Evolutionary conservation across 2,329 filamentous ascomycete genomes (phyloP).

Genomic region (Orbilia blumenaviensis): DNA sequence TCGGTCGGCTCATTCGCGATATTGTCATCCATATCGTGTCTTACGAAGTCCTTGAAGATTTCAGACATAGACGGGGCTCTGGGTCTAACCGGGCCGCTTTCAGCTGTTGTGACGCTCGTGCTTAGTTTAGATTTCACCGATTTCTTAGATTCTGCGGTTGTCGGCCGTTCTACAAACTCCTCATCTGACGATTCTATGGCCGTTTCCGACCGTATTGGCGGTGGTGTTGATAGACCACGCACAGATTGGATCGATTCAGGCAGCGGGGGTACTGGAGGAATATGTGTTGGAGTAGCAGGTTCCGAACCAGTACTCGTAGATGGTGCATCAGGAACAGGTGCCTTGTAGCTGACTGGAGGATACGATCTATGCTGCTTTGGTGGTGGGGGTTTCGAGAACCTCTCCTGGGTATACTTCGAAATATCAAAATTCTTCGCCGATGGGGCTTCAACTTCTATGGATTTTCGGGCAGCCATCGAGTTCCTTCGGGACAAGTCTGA

Average conservation of each 20-base stretch:
- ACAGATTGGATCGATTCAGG: slow-evolving; percentile 27
- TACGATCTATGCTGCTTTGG: slow-evolving; percentile 23
- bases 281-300: background rate
- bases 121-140: slow-evolving; percentile 22
- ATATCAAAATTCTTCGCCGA: slow-evolving; percentile 52
- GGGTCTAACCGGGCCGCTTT: slow-evolving; percentile 17
- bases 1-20: slow-evolving; percentile 13
- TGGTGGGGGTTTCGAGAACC: slow-evolving; percentile 11
- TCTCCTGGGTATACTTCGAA: slow-evolving; percentile 45
- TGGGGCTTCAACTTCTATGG: slow-evolving; percentile 38
- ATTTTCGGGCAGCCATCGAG: slow-evolving; percentile 46
- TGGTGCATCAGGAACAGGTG: background rate
- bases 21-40: slow-evolving; percentile 8
- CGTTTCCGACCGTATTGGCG: slow-evolving; percentile 43
- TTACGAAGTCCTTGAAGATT: slow-evolving; percentile 46
- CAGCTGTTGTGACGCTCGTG: slow-evolving; percentile 3
- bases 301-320: background rate
- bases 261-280: slow-evolving; percentile 40
- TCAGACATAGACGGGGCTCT: slow-evolving; percentile 51
- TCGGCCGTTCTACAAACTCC: slow-evolving; percentile 36
- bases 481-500: slow-evolving; percentile 7
- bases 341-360: slow-evolving; percentile 45
- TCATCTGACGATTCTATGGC: slow-evolving; percentile 46
- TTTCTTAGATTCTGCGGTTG: slow-evolving; percentile 10
- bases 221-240: slow-evolving; percentile 39